Evolutionary conservation across 805 yeast species (phyloP).

Genomic region (Myxozyma monticola): DNA sequence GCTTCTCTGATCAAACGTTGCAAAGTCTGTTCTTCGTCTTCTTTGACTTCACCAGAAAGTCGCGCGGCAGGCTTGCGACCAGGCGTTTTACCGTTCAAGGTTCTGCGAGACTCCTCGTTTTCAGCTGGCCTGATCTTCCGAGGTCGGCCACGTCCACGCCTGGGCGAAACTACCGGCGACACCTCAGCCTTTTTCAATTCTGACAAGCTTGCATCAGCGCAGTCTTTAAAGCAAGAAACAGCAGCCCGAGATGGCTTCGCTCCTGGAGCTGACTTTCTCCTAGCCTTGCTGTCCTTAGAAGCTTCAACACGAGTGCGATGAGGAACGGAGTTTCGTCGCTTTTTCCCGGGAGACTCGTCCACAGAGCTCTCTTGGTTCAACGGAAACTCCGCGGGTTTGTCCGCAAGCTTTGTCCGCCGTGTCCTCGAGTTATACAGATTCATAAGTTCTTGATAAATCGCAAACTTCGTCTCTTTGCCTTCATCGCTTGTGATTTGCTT

Average conservation of each 20-base stretch:
- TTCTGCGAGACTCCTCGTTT: background rate
- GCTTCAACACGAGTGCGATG: background rate
- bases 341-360: too few species aligned
- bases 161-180: background rate
- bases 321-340: constrained; percentile 21
- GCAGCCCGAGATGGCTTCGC: background rate
- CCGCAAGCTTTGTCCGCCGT: constrained; percentile 8
- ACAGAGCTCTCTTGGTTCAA: too few species aligned
- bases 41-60: background rate
- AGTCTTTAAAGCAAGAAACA: too few species aligned
- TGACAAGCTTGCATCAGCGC: too few species aligned
- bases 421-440: constrained; percentile 25
- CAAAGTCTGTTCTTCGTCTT: constrained; percentile 11
- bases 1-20: constrained; percentile 27
- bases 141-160: constrained; percentile 19
- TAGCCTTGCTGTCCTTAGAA: background rate
- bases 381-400: too few species aligned
- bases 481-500: constrained; percentile 7
- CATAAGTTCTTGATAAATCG: constrained; percentile 22
- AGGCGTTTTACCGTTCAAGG: background rate
- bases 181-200: background rate
- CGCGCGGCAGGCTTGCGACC: background rate
- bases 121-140: too few species aligned
- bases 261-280: constrained; percentile 24
- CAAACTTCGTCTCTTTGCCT: constrained; percentile 9